Evolutionary conservation across 345 rosid genomes (phyloP).

Genomic region (Luvunga scandens): DNA sequence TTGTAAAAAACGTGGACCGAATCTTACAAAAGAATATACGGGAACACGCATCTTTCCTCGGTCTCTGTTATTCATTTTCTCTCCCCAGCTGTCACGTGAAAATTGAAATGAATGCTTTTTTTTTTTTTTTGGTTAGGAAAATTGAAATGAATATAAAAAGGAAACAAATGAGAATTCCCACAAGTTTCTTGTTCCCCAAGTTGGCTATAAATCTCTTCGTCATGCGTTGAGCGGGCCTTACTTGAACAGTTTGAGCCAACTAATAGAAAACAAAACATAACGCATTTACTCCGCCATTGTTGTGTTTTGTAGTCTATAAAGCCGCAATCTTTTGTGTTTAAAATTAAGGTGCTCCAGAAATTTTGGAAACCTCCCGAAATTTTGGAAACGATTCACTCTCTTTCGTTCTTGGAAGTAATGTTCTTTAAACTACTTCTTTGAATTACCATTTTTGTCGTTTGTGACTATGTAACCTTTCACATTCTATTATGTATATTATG

Average conservation of each 20-base stretch:
- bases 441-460: not conserved
- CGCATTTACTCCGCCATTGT: not conserved
- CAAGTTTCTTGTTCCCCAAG: not conserved
- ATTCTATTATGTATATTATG: not conserved
- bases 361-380: conserved; percentile 27
- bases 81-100: too few relatives aligned
- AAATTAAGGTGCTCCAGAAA: conserved; percentile 16
- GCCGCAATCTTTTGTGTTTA: not conserved
- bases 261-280: not conserved
- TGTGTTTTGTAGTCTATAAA: not conserved
- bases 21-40: not conserved
- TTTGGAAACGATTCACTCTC: conserved; percentile 9
- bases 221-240: not conserved
- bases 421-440: conserved; percentile 2
- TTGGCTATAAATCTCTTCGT: not conserved
- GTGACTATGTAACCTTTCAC: not conserved
- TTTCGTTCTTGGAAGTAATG: conserved; percentile 14
- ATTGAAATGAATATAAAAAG: not conserved
- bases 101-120: not conserved
- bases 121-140: too few relatives aligned
- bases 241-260: not conserved
- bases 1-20: not conserved
- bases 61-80: not conserved
- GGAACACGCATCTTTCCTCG: not conserved
- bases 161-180: not conserved